Evolutionary conservation across 2,329 filamentous ascomycete genomes (phyloP).

Genomic region (Venturia oleaginea): DNA sequence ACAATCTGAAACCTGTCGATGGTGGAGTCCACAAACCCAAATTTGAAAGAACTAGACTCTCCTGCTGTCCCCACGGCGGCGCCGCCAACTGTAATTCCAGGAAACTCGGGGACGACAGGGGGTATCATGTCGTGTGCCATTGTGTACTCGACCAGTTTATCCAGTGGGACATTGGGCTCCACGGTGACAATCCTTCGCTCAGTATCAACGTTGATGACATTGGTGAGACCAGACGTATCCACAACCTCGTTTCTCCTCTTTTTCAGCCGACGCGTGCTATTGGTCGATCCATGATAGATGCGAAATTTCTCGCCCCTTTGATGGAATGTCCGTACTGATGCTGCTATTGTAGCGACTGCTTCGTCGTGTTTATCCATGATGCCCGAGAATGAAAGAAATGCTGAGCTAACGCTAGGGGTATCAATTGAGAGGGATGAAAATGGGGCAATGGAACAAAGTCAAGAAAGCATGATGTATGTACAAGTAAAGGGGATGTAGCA

Average conservation of each 20-base stretch:
- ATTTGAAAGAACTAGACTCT: conserved; percentile 59
- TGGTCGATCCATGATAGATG: conserved; percentile 71
- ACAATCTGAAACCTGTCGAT: conserved; percentile 57
- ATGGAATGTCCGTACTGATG: conserved; percentile 41
- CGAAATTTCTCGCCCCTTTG: conserved; percentile 51
- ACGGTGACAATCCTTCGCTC: conserved; percentile 49
- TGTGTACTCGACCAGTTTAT: conserved; percentile 50
- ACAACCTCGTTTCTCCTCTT: conserved; percentile 45
- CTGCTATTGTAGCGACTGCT: conserved; percentile 37
- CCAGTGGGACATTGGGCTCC: conserved; percentile 64
- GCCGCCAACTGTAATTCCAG: conserved; percentile 62
- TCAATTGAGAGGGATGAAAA: neutral
- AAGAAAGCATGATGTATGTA: neutral
- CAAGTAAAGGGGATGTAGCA: neutral
- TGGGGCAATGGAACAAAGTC: neutral
- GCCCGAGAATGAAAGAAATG: neutral
- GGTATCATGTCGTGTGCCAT: conserved; percentile 49
- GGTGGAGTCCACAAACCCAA: conserved; percentile 57
- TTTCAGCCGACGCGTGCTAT: conserved; percentile 55
- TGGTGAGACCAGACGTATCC: conserved; percentile 55
- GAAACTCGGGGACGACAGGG: conserved; percentile 62
- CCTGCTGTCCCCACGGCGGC: conserved; percentile 59
- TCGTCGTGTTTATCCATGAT: conserved; percentile 33
- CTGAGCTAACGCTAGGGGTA: neutral
- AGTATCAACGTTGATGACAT: conserved; percentile 53